Base-by-base conservation (phyloP, 2,329 filamentous ascomycete genomes). In the Pleomassaria siparia region DNA sequence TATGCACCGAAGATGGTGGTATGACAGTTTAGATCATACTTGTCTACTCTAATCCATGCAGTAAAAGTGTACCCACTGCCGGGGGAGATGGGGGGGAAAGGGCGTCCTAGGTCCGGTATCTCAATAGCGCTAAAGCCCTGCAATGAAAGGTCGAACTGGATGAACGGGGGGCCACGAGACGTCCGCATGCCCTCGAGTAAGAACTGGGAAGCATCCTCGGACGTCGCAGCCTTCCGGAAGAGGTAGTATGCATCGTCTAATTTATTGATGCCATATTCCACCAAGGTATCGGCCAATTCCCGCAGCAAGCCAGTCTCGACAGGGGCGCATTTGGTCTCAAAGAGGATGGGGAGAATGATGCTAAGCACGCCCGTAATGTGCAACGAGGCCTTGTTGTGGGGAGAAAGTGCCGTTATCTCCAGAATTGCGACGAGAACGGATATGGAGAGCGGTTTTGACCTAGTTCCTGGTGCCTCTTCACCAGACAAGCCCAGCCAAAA, bases 1-100 rank as follows among this genome's bases (percentile, higher is more conserved):
- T 95, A 97, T 8, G 94, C 89, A 21, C 94, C 94, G 68, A 99
- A 99, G 12, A 99, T 81, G 0, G 94, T 99, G 0, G 94, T 99
- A 69, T 99, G 94, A 13, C 88, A 85, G 37, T 83, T 82, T 4
- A 82, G 75, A 67, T 99, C 95, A 69, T 94, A 97, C 32, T 84
- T 78, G 67, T 97, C 91, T 50, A 99, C 83, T 16, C 88, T 84
- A 41, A 96, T 81, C 94, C 94, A 99, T 0, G 89, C 83, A 37
- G 88, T 83, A 51, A 99, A 87, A 1, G 91, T 95, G 72, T 97
- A 99, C 16, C 94, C 95, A 25, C 74, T 71, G n/a, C 80, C 76
- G 9, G 85, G 82, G 15, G 85, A 84, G 45, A 83, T 79, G 1
- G 94, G 91, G 10, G 94, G 95, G 61, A 99, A 99, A 1, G 84